Base-by-base conservation (phyloP, 2,329 filamentous ascomycete species). In the Sporothrix globosa region DNA sequence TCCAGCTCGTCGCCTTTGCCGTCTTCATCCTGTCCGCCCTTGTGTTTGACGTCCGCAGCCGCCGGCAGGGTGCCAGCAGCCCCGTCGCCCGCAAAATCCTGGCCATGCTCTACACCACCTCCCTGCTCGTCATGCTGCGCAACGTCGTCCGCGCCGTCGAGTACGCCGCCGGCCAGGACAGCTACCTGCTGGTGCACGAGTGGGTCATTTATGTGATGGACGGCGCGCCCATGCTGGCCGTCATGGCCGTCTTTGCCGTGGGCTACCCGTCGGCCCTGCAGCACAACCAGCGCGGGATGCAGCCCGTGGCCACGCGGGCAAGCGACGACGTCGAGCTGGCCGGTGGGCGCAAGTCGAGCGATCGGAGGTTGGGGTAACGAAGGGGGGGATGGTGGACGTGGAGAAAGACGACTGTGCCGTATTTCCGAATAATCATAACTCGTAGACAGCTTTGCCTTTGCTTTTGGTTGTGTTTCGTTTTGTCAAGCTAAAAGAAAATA, bases 1-100 rank as follows among this genome's bases (percentile, higher is more conserved):
- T 89, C 19, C 88, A 90, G 75, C 81, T 90, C 30, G 52, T 86
- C 54, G 82, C 86, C 69, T 89, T 90, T 72, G 81, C 80, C 27
- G 77, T 88, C 48, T 90, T 90, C 74, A 77, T 86, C 48, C 70
- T 27, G 13, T 34, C 63, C 19, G 63, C 19, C 48, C 17, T 41
- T 17, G 63, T 67, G 6, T 67, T 67, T 11, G 44, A 67, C 14
- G 30, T 53, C 17, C 63, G 63, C 9, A 17, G 13, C 3, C 24
- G 63, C 46, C 24, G n/a, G 4, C 27, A 34, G 4, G 54, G 41
- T 17, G 27, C 19, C 7, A 13, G 21, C 13, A 10, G 4, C 6
- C 41, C 44, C 27, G 17, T 11, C 6, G 17, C 19, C 61, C 7
- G 14, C 17, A 6, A 17, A 24, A 52, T 66, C 27, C 48, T 67